Evolutionary conservation across 2,329 filamentous ascomycete genomes (phyloP).

Genomic region (Fusarium poae): DNA sequence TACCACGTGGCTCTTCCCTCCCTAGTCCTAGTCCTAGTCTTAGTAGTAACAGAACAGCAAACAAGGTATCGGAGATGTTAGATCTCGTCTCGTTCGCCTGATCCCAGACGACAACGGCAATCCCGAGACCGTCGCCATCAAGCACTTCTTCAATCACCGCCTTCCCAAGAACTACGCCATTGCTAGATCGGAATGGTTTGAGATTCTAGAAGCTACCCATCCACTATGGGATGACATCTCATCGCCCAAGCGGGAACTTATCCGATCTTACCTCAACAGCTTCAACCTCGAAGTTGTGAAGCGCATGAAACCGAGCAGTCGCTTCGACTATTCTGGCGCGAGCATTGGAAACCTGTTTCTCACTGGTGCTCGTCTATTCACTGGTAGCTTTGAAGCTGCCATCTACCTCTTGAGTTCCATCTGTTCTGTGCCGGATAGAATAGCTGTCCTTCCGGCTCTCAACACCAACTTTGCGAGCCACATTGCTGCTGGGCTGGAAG

Average conservation of each 20-base stretch:
- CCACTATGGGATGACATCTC: constrained; percentile 78
- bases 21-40: neutral
- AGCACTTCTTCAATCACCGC: constrained; percentile 87
- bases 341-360: constrained; percentile 85
- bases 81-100: constrained; percentile 82
- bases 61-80: constrained; percentile 68
- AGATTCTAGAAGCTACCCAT: constrained; percentile 87
- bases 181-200: constrained; percentile 85
- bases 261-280: constrained; percentile 81
- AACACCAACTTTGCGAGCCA: constrained; percentile 97
- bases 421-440: constrained; percentile 81
- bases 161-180: constrained; percentile 69
- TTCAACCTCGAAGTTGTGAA: constrained; percentile 85
- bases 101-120: constrained; percentile 74
- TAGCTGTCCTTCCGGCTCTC: constrained; percentile 87
- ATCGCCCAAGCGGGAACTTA: constrained; percentile 79
- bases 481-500: constrained; percentile 83
- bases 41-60: constrained; percentile 13
- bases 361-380: constrained; percentile 88
- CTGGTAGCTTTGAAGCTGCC: constrained; percentile 90
- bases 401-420: constrained; percentile 91
- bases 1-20: constrained; percentile 17
- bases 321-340: constrained; percentile 82
- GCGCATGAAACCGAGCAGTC: constrained; percentile 76
- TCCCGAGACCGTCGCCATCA: constrained; percentile 79